Conservation (phyloP, 1,139 yeast genomes). For the Sugiyamaella grinbergsii region DNA sequence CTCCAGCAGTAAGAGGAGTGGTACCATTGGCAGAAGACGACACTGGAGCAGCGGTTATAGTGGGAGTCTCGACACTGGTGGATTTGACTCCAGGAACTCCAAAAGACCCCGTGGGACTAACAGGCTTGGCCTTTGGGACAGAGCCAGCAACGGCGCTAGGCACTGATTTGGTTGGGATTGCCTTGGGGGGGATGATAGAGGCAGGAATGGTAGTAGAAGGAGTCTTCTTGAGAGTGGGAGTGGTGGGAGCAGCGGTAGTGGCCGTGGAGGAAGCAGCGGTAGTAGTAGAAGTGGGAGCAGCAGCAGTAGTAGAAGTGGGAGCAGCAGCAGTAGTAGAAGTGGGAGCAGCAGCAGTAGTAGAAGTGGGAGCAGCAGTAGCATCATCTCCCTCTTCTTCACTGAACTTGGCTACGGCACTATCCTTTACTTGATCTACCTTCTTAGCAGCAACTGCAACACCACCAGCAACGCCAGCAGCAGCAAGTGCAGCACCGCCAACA, state of each 20-base stretch:
- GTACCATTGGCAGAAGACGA: slow-evolving; percentile 4
- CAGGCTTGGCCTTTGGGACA: slow-evolving; percentile 10
- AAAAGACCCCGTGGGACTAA: slow-evolving; percentile 7
- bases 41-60: slow-evolving; percentile 10
- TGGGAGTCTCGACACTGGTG: slow-evolving; percentile 3
- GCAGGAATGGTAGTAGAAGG: not conserved
- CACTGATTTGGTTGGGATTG: slow-evolving; percentile 1
- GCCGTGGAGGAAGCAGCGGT: not conserved
- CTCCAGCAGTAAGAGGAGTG: not conserved
- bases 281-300: slow-evolving; percentile 16
- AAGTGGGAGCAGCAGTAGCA: not conserved
- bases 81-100: slow-evolving; percentile 7
- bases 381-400: not conserved
- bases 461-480: slow-evolving; percentile 28
- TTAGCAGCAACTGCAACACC: slow-evolving; percentile 25
- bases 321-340: slow-evolving; percentile 18
- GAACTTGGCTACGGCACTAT: not conserved
- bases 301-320: slow-evolving; percentile 27
- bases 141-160: slow-evolving; percentile 14
- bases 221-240: not conserved
- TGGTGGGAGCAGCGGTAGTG: slow-evolving; percentile 7
- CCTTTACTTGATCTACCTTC: not conserved
- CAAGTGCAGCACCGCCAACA: slow-evolving; percentile 18
- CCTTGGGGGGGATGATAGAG: slow-evolving; percentile 1
- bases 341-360: not conserved